Base-by-base conservation (phyloP, 2,329 filamentous ascomycete species). In the Lasiodiplodia gonubiensis region DNA sequence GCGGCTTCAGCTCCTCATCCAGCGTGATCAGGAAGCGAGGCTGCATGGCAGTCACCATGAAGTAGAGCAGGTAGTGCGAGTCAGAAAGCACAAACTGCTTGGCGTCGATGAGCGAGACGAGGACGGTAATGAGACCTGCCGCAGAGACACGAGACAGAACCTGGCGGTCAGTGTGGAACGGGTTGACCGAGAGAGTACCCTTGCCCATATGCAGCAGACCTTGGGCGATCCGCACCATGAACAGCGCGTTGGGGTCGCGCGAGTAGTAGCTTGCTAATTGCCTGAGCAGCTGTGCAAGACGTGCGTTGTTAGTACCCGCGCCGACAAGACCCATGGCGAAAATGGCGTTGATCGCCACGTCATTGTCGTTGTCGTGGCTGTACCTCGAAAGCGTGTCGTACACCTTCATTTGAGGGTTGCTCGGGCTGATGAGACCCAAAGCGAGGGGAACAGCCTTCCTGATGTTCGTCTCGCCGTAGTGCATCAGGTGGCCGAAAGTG, bases 361-460 rank as follows among this genome's bases (percentile, higher is more conserved):
- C 95, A 70, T 94, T 96, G 82, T 99, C 95, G 72, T 95, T 99
- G 83, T 99, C 95, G 86, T 99, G 95, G 71, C 92, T 96, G 86
- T 99, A 99, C 76, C 95, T 87, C 63, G 95, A 99, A 12, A 99
- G 85, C 0, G 95, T 99, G 79, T 99, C 95, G 83, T 99, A 99
- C 57, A 99, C 92, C 86, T 98, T 99, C 94, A 99, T 99, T 79
- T 99, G 96, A 12, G 95, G 95, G 83, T 99, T 99, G 82, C 93
- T 97, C 14, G 96, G 93, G 81, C 92, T 97, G 76, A 99, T 90
- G 66, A 99, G 86, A 75, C 94, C 96, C 93, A 99, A 96, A 30
- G 95, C 95, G 66, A 99, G 86, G 42, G 95, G 95, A 35, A 99
- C 95, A 23, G 94, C 94, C 77, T 95, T 95, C 70, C 95, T 91